Conservation (phyloP, 2,329 filamentous ascomycete species). For the Aspergillus uvarum region DNA sequence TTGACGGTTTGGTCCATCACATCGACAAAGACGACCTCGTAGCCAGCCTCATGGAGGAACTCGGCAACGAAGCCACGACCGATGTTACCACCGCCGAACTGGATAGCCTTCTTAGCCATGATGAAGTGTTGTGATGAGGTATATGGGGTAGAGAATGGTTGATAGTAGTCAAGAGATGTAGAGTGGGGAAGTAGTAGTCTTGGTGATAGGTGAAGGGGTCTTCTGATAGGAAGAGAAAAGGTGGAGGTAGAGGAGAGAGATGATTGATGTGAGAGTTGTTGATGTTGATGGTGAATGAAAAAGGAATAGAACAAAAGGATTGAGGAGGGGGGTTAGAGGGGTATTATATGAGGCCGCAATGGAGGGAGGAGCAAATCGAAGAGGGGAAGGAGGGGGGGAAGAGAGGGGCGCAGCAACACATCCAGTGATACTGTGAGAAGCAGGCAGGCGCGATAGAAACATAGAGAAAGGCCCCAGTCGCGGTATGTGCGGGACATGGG, state of each 20-base stretch:
- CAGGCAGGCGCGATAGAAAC: constrained; percentile 6
- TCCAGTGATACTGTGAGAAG: too few relatives aligned
- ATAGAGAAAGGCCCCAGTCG: background rate
- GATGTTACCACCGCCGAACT: constrained; percentile 86
- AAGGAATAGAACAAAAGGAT: background rate
- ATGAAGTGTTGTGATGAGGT: constrained; percentile 12
- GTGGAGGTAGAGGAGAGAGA: background rate
- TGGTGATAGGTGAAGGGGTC: background rate
- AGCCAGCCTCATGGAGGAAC: constrained; percentile 92
- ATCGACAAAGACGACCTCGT: constrained; percentile 94
- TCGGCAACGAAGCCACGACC: constrained; percentile 84
- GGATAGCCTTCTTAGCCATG: constrained; percentile 68
- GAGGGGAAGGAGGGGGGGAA: background rate
- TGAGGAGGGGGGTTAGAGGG: background rate
- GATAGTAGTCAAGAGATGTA: constrained; percentile 1
- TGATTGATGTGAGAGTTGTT: background rate
- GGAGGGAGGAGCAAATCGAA: background rate
- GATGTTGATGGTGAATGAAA: background rate
- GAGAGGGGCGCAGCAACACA: background rate
- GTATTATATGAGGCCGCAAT: background rate
- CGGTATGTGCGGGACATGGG: background rate
- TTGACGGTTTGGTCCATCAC: constrained; percentile 83
- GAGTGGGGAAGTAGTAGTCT: background rate
- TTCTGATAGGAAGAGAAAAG: background rate
- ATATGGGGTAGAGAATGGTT: background rate